Base-by-base conservation (phyloP, 306 rosid species). In the Vigna nakashimae region DNA sequence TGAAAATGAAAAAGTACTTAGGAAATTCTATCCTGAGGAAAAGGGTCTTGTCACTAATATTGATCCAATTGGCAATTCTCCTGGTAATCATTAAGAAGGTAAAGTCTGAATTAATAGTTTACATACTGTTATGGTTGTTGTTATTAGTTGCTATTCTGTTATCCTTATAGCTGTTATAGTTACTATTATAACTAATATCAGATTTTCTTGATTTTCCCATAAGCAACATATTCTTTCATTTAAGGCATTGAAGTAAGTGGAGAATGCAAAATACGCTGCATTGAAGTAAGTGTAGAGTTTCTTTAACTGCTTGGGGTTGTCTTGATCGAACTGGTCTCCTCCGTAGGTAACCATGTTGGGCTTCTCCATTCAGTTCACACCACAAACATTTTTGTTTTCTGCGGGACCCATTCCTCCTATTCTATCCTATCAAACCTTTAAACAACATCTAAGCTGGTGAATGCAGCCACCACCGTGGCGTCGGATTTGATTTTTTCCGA, bases 61-160 rank as follows among this genome's bases (percentile, higher is more conserved):
- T 79, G 98, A 93, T 81, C 98, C 98, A 42, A 93, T 93, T 51
- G 98, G 98, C 77, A 93, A 93, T 85, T 93, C 98, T 80, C 98
- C 98, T 67, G 98, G 98, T 91, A 73, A 91, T 93, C 76, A 89
- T 93, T 63, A 83, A 86, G 79, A 93, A 87, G 98, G 98, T 93
- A 82, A 88, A 72, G 57, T 71, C 69, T 80, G 83, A 62, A 28
- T 56, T 58, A 30, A 16, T 80, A 52, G 50, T 52, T 76, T 78
- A 64, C 67, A 73, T 73, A 28, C 46, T 34, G 32, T 30, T 30
- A 30, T 30, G 32, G 32, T 68, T n/a, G 30, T 73, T 60, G 58
- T 38, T 52, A 75, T 28, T 76, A 49, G 49, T 42, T 59, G 20
- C 36, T 51, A 28, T 14, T 46, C 63, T 57, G 32, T 18, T 52